These are phyloP conservation scores for Lodderomyces margitis DNA, from an alignment of 1,139 yeast genomes.

Conservation along the genomic window DNA sequence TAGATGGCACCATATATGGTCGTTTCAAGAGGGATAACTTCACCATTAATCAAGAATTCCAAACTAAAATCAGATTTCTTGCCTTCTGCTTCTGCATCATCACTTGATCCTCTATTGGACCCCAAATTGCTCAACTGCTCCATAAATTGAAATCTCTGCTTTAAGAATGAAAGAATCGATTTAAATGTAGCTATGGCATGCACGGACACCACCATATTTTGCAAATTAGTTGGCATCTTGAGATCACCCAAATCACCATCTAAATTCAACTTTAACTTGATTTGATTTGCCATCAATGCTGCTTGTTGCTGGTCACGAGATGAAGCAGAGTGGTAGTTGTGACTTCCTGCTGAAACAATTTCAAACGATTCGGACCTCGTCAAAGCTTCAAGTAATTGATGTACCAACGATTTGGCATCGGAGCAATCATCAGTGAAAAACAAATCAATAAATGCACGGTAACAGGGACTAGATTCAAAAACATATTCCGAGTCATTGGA, in stretches of 20 bases:
- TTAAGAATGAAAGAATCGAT: slow-evolving; percentile 65
- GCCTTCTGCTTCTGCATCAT: slow-evolving; percentile 14
- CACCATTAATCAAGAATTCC: slow-evolving; percentile 64
- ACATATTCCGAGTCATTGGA: slow-evolving; percentile 22
- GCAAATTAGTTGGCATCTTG: slow-evolving; percentile 29
- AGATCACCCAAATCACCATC: slow-evolving; percentile 22
- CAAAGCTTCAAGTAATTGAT: slow-evolving; percentile 72
- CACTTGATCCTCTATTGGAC: neutral
- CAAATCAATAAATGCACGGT: slow-evolving; percentile 45
- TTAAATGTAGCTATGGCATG: slow-evolving; percentile 88
- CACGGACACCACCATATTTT: slow-evolving; percentile 58
- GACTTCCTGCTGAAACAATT: slow-evolving; percentile 55
- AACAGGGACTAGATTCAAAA: slow-evolving; percentile 26
- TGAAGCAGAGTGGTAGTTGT: slow-evolving; percentile 14
- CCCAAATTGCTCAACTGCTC: slow-evolving; percentile 18
- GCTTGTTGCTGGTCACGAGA: slow-evolving; percentile 33
- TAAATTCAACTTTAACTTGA: slow-evolving; percentile 54
- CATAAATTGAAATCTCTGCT: slow-evolving; percentile 28
- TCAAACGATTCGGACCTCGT: slow-evolving; percentile 77
- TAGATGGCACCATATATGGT: slow-evolving; percentile 82
- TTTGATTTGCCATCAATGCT: slow-evolving; percentile 69
- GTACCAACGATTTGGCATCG: slow-evolving; percentile 23
- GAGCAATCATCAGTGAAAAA: slow-evolving; percentile 36
- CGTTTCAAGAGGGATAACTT: slow-evolving; percentile 62
- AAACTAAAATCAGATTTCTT: slow-evolving; percentile 27